Evolutionary conservation across 129 eudicot genomes (phyloP).

Genomic region (Helianthus tuberosus): DNA sequence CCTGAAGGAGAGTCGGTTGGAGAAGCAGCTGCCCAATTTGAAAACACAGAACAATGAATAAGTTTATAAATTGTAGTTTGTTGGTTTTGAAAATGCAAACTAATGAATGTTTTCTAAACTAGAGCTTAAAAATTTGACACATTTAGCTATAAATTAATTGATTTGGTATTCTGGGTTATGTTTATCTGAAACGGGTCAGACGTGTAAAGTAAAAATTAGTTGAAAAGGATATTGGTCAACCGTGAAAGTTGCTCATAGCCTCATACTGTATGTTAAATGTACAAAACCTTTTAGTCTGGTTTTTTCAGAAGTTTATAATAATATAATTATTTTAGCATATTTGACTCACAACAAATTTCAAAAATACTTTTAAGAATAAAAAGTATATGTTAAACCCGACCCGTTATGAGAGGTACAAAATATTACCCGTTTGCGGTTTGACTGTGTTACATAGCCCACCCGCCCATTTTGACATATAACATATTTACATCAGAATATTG

Average conservation of each 20-base stretch:
- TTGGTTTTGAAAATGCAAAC: neutral
- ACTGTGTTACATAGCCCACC: neutral
- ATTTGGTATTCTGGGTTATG: neutral
- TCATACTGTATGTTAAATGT: neutral
- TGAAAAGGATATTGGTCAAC: neutral
- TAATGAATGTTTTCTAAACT: neutral
- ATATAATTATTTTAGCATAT: neutral
- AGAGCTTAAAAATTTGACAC: neutral
- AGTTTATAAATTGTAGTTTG: neutral
- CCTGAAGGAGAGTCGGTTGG: slow-evolving; percentile 56
- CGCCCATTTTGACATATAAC: neutral
- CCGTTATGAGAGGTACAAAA: neutral
- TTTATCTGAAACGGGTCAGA: neutral
- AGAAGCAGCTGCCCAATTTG: slow-evolving; percentile 40
- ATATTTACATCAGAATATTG: neutral
- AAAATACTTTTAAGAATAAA: too few species aligned
- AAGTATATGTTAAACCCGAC: neutral
- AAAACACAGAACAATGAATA: slow-evolving; percentile 18
- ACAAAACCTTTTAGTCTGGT: neutral
- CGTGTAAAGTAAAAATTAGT: neutral
- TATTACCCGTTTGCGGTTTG: neutral
- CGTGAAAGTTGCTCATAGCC: neutral
- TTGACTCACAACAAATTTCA: neutral
- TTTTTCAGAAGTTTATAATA: neutral
- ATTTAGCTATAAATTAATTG: neutral